Evolutionary conservation across 805 yeast genomes (phyloP).

Genomic region (Teunomyces gatunensis): DNA sequence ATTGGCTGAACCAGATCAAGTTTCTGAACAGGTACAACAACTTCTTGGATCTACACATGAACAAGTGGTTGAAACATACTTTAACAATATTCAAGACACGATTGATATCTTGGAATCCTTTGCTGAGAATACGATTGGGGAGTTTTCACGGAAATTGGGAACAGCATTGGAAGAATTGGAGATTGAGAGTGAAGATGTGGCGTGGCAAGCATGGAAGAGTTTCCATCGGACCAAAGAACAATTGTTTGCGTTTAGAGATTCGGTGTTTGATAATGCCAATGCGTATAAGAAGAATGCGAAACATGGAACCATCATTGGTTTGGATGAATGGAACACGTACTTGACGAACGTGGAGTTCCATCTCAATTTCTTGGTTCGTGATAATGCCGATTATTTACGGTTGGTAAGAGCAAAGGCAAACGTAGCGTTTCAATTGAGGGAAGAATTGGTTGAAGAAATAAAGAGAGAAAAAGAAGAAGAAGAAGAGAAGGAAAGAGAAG

Average conservation of each 20-base stretch:
- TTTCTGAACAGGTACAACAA: slow-evolving; percentile 21
- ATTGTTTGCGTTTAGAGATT: slow-evolving; percentile 55
- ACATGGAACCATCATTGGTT: slow-evolving; percentile 26
- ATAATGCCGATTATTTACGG: slow-evolving; percentile 56
- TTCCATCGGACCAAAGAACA: slow-evolving; percentile 56
- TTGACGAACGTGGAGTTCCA: slow-evolving; percentile 43
- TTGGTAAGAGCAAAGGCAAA: slow-evolving; percentile 43
- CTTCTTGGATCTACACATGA: slow-evolving; percentile 26
- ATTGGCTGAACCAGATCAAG: slow-evolving; percentile 20
- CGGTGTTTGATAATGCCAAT: slow-evolving; percentile 34
- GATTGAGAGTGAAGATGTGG: slow-evolving; percentile 15
- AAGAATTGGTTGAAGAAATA: slow-evolving; percentile 18
- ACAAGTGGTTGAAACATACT: slow-evolving; percentile 27
- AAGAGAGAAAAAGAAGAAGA: slow-evolving; percentile 9
- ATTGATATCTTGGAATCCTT: slow-evolving; percentile 73
- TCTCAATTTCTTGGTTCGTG: slow-evolving; percentile 50
- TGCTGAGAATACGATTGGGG: slow-evolving; percentile 63
- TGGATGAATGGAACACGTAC: slow-evolving; percentile 32
- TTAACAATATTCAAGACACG: slow-evolving; percentile 36
- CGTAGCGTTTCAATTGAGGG: slow-evolving; percentile 41
- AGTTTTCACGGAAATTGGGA: slow-evolving; percentile 61
- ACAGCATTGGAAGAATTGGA: slow-evolving; percentile 49
- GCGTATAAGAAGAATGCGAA: slow-evolving; percentile 16
- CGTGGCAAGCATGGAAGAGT: slow-evolving; percentile 44
- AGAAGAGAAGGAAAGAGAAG: slow-evolving; percentile 2